Base-by-base conservation (phyloP, 1,284 basidiomycete genomes). In the Phylloboletellus chloephorus region DNA sequence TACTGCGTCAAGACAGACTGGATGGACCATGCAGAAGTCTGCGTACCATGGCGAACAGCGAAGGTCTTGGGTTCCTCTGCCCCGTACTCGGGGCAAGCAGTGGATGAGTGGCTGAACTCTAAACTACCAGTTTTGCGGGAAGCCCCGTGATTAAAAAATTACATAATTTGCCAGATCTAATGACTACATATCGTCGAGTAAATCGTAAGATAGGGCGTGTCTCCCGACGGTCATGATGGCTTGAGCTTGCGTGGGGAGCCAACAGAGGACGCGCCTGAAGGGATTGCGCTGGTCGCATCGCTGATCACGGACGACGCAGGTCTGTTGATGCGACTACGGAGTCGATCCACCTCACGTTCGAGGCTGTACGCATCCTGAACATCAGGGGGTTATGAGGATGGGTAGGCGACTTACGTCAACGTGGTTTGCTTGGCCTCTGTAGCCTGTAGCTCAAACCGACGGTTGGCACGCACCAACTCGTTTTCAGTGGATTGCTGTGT, bases 401-500 rank as follows among this genome's bases (percentile, higher is more conserved):
- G 39, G n/a, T 28, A 46, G 29, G 15, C 11, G 35, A 61, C 78
- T 37, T 53, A 87, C 83, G 72, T 78, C 12, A 87, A 66, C 23
- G 78, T 71, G 47, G 77, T 76, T 62, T 85, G 82, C 60, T 78
- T 83, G 51, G 75, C 76, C 50, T 88, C 85, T 1, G 67, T 73
- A 16, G 80, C 81, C 54, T 88, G 84, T 19, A 84, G 73, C 54
- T 88, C 85, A 29, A 82, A 81, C 36, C 83, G 73, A 34, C 85
- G 76, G 60, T 87, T 87, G 15, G 74, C 76, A 11, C 82, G 70
- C 49, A 82, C 78, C 3, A 88, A 66, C 21, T 75, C 70, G 47
- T 68, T 78, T 60, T 82, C 82, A 31, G 74, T 73, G 6, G 78
- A 82, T 78, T 84, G 82, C 86, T 88, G 41, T 17, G 36, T n/a